Base-by-base conservation (phyloP, 169 alveolate genomes). In the Plasmodium fragile region DNA sequence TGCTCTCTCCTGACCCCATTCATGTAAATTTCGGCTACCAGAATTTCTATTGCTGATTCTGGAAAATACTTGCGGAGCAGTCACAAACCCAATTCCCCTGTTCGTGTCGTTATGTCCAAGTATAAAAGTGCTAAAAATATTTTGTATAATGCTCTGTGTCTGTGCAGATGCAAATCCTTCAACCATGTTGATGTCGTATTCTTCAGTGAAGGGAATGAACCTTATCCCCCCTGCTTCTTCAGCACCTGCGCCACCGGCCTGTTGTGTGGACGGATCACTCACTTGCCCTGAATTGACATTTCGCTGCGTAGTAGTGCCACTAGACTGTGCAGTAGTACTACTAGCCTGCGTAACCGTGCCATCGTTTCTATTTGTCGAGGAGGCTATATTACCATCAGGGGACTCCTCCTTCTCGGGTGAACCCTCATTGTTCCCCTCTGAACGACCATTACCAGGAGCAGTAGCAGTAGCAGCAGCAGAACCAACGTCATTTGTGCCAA, bases 51-150 rank as follows among this genome's bases (percentile, higher is more conserved):
- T 84, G 34, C 69, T 53, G 10, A 43, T 84, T 72, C 36, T 25
- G 25, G 22, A 4, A 69, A 45, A 83, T 4, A 28, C 73, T 34
- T 53, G 41, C 36, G 22, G 93, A 25, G 43, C 78, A 49, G 10
- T 32, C 10, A 73, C 16, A 84, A 30, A 55, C 36, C 78, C 59
- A 4, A 16, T 36, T 32, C 32, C 71, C 41, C 93, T 75, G 16
- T 72, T 30, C 8, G 85, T 2, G 6, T 84, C 93, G 59, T 34
- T 84, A 72, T 16, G 49, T 10, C 93, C 84, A 28, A 69, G n/a
- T 32, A 84, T 72, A 49, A 84, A 84, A 16, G 43, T 84, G 13
- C 73, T 84, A 45, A 84, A 84, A 84, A 84, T 34, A 49, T 84
- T 72, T 39, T 84, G 93, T 49, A 84, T n/a, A 49, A 84, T 45